Evolutionary conservation across 352 stramenopile species (phyloP).

Genomic region (Globisporangium rhizosaccharum): DNA sequence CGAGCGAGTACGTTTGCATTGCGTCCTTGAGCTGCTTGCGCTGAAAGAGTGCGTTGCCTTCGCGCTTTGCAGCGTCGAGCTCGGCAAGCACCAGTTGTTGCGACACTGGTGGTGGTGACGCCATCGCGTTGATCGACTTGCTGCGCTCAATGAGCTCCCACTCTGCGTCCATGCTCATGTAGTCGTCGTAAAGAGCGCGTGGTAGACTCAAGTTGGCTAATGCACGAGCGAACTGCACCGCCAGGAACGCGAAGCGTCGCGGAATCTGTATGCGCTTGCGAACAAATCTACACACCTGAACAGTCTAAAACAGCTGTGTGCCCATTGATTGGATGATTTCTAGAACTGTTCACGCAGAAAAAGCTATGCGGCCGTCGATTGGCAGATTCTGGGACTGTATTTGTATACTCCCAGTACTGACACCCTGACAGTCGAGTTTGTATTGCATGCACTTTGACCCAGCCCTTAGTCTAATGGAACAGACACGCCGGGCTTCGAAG

Average conservation of each 20-base stretch:
- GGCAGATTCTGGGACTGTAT: conserved; percentile 73
- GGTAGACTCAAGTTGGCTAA: no score
- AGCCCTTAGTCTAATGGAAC: conserved; percentile 88
- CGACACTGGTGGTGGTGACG: conserved; percentile 8
- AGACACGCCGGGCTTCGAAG: conserved; percentile 89
- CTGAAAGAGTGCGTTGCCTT: conserved; percentile 62
- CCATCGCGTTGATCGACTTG: conserved; percentile 11
- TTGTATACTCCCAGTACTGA: conserved; percentile 68
- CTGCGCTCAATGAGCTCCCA: conserved; percentile 19
- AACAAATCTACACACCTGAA: neutral
- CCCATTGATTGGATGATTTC: no score
- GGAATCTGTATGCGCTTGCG: neutral
- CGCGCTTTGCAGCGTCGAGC: conserved; percentile 39
- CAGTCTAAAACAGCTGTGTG: no score
- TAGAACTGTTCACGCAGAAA: conserved; percentile 2
- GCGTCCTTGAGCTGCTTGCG: conserved; percentile 34
- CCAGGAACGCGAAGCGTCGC: no score
- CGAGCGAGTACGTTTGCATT: conserved; percentile 37
- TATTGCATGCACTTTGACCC: conserved; percentile 88
- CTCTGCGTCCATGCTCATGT: conserved; percentile 17
- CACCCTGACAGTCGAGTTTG: conserved; percentile 59
- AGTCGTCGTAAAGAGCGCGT: no score
- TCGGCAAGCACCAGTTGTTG: conserved; percentile 7
- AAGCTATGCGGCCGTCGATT: conserved; percentile 73
- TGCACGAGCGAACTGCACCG: no score